These are phyloP conservation scores for Lupinus albus DNA, from an alignment of 306 rosid species.

Conservation along the genomic window DNA sequence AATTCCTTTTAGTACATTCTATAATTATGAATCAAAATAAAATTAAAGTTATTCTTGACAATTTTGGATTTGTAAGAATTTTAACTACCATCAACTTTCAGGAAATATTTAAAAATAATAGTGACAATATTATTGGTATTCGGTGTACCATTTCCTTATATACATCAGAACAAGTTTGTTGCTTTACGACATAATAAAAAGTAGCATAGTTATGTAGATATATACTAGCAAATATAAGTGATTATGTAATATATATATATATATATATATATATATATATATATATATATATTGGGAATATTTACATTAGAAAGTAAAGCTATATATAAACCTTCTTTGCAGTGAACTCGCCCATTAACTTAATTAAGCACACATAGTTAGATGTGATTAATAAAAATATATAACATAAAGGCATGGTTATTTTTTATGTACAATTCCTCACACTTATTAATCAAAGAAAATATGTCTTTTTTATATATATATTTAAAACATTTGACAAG, in stretches of 20 bases:
- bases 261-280: too few species aligned
- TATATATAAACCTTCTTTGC: not conserved
- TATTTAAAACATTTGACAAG: too few species aligned
- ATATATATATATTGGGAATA: conserved; percentile 10
- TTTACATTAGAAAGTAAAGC: not conserved
- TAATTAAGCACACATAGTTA: not conserved
- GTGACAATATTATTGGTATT: not conserved
- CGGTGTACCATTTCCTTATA: not conserved
- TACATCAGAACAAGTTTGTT: not conserved
- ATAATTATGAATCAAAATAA: conserved; percentile 8
- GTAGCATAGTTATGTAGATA: not conserved
- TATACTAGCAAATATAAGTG: not conserved
- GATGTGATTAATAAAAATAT: not conserved
- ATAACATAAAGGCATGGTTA: not conserved
- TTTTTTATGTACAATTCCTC: too few species aligned
- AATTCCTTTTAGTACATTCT: not conserved
- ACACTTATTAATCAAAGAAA: too few species aligned
- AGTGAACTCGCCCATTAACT: not conserved
- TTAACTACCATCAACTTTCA: not conserved
- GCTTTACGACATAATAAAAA: not conserved
- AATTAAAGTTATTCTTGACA: conserved; percentile 7
- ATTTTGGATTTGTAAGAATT: conserved; percentile 23
- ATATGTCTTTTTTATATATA: too few species aligned
- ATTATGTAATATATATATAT: not conserved
- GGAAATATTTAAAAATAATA: not conserved